These are phyloP conservation scores for Carex arenaria DNA, from an alignment of 202 grass and related monocot species.

Conservation along the genomic window DNA sequence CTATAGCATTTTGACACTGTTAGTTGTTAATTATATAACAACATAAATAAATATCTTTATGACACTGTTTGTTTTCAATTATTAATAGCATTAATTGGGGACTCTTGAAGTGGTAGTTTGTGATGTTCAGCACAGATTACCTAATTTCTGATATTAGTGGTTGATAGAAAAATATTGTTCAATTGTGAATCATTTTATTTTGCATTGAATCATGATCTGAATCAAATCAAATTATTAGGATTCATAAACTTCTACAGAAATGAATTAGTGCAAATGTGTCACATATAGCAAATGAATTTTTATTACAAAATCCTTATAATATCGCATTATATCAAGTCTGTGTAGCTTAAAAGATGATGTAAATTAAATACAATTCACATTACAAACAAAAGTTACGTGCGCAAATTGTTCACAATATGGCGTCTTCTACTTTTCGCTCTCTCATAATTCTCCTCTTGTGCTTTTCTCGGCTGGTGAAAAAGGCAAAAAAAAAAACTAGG, in stretches of 20 bases:
- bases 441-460: neutral
- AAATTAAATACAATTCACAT: neutral
- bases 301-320: neutral
- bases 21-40: neutral
- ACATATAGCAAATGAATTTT: neutral
- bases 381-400: neutral
- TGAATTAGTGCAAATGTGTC: neutral
- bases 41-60: too few species aligned
- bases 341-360: neutral
- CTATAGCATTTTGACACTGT: neutral
- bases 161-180: neutral
- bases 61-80: too few species aligned
- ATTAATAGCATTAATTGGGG: neutral
- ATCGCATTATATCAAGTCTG: neutral
- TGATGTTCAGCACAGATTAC: neutral
- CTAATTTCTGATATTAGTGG: neutral
- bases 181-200: conserved; percentile 4
- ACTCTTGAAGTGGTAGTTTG: neutral
- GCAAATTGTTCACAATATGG: neutral
- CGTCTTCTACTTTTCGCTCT: neutral
- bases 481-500: neutral
- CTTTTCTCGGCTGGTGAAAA: neutral
- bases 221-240: neutral
- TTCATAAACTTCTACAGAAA: neutral
- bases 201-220: neutral